Evolutionary conservation across 2,329 filamentous ascomycete genomes (phyloP).

Genomic region (Nigrospora sphaerica): DNA sequence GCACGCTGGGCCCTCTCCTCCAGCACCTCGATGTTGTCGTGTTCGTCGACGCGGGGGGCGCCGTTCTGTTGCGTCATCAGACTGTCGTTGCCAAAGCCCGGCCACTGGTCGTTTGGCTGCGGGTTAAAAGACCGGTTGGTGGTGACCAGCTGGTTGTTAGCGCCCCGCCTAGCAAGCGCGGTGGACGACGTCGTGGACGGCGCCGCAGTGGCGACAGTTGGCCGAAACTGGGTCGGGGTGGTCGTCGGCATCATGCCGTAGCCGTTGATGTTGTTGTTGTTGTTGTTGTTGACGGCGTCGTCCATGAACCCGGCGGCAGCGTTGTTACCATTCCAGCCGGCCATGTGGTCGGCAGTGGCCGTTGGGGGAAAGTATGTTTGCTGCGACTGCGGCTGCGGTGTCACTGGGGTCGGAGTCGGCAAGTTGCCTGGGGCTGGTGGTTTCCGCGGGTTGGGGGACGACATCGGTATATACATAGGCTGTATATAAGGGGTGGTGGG

Average conservation of each 20-base stretch:
- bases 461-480: conserved; percentile 5
- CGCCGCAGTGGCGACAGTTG: conserved; percentile 20
- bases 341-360: conserved; percentile 38
- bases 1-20: conserved; percentile 74
- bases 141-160: conserved; percentile 42
- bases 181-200: conserved; percentile 31
- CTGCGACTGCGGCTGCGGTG: conserved; percentile 30
- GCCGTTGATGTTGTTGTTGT: conserved; percentile 23
- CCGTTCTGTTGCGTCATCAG: conserved; percentile 31
- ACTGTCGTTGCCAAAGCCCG: conserved; percentile 34
- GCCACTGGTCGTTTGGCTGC: conserved; percentile 25
- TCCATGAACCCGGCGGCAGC: conserved; percentile 21
- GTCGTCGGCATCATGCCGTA: conserved; percentile 19
- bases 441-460: conserved; percentile 22
- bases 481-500: neutral
- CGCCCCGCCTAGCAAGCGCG: conserved; percentile 43
- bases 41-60: conserved; percentile 33
- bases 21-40: conserved; percentile 70
- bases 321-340: conserved; percentile 44
- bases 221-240: conserved; percentile 18
- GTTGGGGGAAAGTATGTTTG: conserved; percentile 19
- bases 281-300: conserved; percentile 18
- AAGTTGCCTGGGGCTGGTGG: conserved; percentile 23
- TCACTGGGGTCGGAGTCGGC: conserved; percentile 9
- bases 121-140: conserved; percentile 18